phyloP scores from a whole-genome alignment of 208 protist genomes.

The Acanthamoeba polyphaga region DNA sequence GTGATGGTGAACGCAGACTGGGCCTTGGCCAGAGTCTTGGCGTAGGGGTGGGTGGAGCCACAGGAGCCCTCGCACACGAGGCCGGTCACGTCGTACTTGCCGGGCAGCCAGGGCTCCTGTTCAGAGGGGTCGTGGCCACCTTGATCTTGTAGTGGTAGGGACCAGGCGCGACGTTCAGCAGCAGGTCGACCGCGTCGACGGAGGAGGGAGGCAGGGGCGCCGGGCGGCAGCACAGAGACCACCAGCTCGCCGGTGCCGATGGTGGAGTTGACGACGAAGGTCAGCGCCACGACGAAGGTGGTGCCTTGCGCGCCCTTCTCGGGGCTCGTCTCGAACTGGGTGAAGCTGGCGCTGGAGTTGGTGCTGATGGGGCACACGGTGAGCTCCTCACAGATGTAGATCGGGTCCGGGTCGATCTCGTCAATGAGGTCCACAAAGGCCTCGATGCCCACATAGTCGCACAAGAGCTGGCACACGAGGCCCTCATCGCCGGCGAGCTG shows the following conservation, averaged over 20 bases:
- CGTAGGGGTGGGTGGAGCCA: conserved; percentile 75
- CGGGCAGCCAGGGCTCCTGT: conserved; percentile 29
- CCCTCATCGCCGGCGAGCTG: conserved; percentile 23
- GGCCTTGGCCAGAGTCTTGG: conserved; percentile 29
- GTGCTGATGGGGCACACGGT: conserved; percentile 74
- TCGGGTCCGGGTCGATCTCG: background rate
- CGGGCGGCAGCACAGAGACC: conserved; percentile 27
- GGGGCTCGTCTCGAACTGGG: conserved; percentile 36
- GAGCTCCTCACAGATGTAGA: conserved; percentile 74
- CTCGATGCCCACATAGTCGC: conserved; percentile 80
- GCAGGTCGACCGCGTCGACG: conserved; percentile 29
- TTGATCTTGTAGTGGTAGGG: conserved; percentile 38
- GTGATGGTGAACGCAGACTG: conserved; percentile 68
- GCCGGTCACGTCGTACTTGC: conserved; percentile 51
- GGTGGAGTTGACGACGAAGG: conserved; percentile 71
- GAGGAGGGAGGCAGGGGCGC: conserved; percentile 48
- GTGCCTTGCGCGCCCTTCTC: conserved; percentile 64
- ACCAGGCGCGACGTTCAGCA: conserved; percentile 47
- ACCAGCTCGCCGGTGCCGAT: conserved; percentile 77
- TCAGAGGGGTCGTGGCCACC: conserved; percentile 53
- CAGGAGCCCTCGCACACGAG: conserved; percentile 79
- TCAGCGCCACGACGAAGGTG: conserved; percentile 62
- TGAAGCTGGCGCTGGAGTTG: conserved; percentile 56
- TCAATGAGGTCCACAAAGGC: background rate
- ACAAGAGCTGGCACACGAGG: conserved; percentile 76